Conservation (phyloP, 768 basidiomycete species). For the Hydnomerulius pinastri region DNA sequence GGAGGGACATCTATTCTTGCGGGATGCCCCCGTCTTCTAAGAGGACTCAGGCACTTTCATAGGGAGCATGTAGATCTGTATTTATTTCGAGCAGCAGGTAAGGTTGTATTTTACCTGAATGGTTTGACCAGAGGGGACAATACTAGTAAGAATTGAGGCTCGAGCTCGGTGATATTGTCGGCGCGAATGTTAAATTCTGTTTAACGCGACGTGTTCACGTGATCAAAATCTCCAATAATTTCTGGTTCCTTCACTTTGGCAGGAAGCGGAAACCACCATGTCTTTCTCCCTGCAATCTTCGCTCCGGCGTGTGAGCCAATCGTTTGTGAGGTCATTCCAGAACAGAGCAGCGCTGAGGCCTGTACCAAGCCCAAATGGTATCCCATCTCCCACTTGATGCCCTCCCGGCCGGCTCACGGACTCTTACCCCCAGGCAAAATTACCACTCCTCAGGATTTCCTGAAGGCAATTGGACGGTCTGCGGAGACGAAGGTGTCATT, state of each 20-base stretch:
- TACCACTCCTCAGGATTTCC: constrained; percentile 59
- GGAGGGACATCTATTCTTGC: constrained; percentile 78
- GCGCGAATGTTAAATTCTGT: too few species aligned
- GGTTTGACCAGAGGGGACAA: too few species aligned
- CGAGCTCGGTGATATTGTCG: too few species aligned
- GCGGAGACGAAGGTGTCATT: constrained; percentile 63
- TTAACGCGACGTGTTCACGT: constrained; percentile 15
- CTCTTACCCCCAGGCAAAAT: constrained; percentile 44
- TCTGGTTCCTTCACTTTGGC: too few species aligned
- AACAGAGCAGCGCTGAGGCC: constrained; percentile 29
- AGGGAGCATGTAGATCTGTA: too few species aligned
- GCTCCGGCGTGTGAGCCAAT: constrained; percentile 17
- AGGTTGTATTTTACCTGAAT: too few species aligned
- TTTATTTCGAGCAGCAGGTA: too few species aligned
- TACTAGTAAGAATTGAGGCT: too few species aligned
- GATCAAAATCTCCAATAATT: constrained; percentile 7
- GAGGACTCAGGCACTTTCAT: too few species aligned
- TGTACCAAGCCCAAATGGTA: constrained; percentile 28
- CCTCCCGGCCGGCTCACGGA: constrained; percentile 5
- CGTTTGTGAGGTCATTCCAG: constrained; percentile 30
- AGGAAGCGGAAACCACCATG: constrained; percentile 20
- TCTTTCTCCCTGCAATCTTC: constrained; percentile 20
- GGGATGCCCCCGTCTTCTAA: constrained; percentile 88
- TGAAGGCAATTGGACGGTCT: constrained; percentile 73
- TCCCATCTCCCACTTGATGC: background rate